Base-by-base conservation (phyloP, 1,139 yeast species). In the Diutina scorzettiae region DNA sequence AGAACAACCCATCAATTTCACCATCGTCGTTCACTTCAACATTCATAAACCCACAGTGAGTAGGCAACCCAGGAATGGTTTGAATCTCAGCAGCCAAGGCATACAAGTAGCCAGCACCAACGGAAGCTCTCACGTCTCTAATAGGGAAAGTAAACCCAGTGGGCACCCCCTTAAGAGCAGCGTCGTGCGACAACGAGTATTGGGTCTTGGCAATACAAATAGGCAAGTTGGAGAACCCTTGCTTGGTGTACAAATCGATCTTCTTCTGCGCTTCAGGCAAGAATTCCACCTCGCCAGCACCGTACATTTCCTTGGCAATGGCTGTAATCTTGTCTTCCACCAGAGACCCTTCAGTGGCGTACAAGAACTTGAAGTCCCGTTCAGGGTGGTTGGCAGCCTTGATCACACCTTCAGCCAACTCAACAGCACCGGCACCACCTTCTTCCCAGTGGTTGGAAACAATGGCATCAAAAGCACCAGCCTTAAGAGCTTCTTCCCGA, bases 201-300 rank as follows among this genome's bases (percentile, higher is more conserved):
- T 91, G 98, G 3, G 98, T 91, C 73, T 91, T 91, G 52, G 98
- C 98, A 57, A 91, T 82, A 70, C 98, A 91, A 54, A 91, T 81
- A 48, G 98, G 98, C 58, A 91, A 71, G 59, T 87, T 73, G 48
- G 86, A 91, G 59, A 85, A 91, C 7, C 97, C 97, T 69, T 89
- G 96, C 46, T 72, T 66, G 42, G 93, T 82, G 69, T 87, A 89
- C 44, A 79, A 71, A 47, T 81, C 91, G 51, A 91, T 78, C 67
- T 89, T 86, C 65, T 76, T 70, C 55, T 79, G 78, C 37, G 98
- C 97, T 56, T 80, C 81, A 41, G 87, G 93, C 48, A 78, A 73
- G 52, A 87, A 78, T 64, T 87, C 96, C 47, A 91, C 86, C 49
- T 79, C 84, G 19, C 76, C 81, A 41, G 96, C 98, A 48, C 97